Evolutionary conservation across 73 alveolate species (phyloP), one percentile per base, ranked within the genome.

Genomic region (Paramecium sexaurelia): DNA sequence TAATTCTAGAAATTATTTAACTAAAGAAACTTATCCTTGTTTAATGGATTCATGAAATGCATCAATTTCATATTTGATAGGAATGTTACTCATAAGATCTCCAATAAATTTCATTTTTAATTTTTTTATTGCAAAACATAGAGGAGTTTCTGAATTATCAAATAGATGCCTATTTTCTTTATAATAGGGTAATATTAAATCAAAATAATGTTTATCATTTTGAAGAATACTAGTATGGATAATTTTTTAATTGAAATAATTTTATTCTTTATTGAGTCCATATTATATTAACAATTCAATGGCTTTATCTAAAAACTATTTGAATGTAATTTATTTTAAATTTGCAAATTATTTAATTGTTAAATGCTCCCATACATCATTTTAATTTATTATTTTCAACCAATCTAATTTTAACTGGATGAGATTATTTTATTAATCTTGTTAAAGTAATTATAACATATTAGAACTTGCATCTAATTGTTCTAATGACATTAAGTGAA

Each of bases 31-130:
- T 78, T 78, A 24, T 39, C 90, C 90, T 41, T 39, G 3, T 39
- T 26, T 78, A 9, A 78, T 78, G 22, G 90, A 56, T 78, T 41
- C 40, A 43, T 78, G 90, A 78, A 78, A 78, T 78, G 90, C 68
- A 24, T 78, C 43, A 43, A 37, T 45, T 43, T 78, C 90, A 11
- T 41, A 24, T 78, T 37, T 26, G 32, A 78, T 43, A 9, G 32
- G 7, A 11, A 78, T 20, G 26, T 1, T 22, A 17, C 55, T 78
- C 73, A 78, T 78, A 5, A 78, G 36, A 37, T 41, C 55, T 17
- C 33, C 29, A 20, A 78, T 45, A 78, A 78, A 78, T 3, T 39
- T 24, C 29, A 45, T 17, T 78, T 78, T 78, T 11, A 37, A 7
- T 39, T 78, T 78, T 43, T 45, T 78, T 4, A 78, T 78, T 11